A percentile compares a stretch with the other conserved stretches of the same genome.
phyloP scores from a whole-genome alignment of 257 asterid genomes.

The Coffea canephora region DNA sequence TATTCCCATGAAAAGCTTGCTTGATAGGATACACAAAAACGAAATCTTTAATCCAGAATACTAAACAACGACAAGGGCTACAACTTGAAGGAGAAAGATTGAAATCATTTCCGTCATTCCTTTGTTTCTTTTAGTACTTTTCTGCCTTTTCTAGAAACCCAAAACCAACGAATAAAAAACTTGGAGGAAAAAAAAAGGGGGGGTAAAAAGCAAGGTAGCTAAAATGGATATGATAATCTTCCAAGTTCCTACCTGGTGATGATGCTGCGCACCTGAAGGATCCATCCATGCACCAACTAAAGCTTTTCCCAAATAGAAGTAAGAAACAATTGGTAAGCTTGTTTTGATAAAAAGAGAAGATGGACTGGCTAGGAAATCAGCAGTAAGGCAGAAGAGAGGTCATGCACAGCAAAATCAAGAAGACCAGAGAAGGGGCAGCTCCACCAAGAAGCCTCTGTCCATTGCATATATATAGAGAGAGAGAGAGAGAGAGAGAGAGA shows the following conservation, averaged over 20 bases:
- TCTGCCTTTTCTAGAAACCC: not conserved
- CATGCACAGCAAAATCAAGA: conserved; percentile 16
- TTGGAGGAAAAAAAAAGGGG: not conserved
- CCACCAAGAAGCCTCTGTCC: conserved; percentile 11
- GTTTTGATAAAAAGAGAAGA: not conserved
- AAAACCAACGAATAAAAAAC: not conserved
- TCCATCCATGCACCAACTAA: conserved; percentile 55
- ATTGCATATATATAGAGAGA: conserved; percentile 27
- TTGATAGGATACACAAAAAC: not conserved
- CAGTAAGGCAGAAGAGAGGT: not conserved
- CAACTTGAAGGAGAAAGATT: not conserved
- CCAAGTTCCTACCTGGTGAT: conserved; percentile 49
- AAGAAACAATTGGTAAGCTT: not conserved
- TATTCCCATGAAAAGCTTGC: not conserved
- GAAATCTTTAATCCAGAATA: not conserved
- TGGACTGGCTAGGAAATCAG: not conserved
- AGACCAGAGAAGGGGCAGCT: not conserved
- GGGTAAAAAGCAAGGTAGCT: not conserved
- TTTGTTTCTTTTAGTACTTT: not conserved
- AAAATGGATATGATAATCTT: not conserved
- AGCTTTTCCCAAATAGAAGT: not conserved
- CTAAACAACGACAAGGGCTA: not conserved
- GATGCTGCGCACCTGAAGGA: conserved; percentile 51
- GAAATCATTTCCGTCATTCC: not conserved
- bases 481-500: not conserved